A percentile compares a stretch with the other conserved stretches of the same genome.
Conservation (phyloP, 805 yeast genomes). For the Sugiyamaella chiloensis region DNA sequence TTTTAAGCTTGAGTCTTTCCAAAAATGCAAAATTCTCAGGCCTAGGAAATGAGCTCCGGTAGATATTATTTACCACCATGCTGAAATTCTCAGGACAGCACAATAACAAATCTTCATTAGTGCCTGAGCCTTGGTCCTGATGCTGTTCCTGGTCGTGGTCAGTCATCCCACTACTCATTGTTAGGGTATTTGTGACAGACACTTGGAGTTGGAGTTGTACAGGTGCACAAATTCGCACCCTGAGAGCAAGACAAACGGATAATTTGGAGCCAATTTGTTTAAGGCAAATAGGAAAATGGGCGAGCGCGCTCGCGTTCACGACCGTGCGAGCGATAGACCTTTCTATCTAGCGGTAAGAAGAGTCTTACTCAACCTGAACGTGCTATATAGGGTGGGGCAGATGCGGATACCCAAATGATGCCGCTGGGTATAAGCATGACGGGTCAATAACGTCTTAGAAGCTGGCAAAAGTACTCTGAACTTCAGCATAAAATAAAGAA, state of each 20-base stretch:
- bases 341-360: background rate
- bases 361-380: background rate
- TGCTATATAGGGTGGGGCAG: background rate
- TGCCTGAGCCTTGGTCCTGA: too few relatives aligned
- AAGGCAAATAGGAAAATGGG: too few relatives aligned
- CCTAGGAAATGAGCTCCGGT: slow-evolving; percentile 87
- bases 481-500: too few relatives aligned
- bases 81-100: slow-evolving; percentile 82
- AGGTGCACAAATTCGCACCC: background rate
- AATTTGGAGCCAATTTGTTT: too few relatives aligned
- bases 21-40: slow-evolving; percentile 76
- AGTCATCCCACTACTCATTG: background rate
- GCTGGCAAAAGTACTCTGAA: too few relatives aligned
- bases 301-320: slow-evolving; percentile 3
- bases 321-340: slow-evolving; percentile 2
- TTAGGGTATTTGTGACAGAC: background rate
- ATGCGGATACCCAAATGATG: background rate
- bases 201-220: background rate
- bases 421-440: background rate
- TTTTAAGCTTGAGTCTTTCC: slow-evolving; percentile 57
- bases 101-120: background rate
- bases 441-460: too few relatives aligned
- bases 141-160: background rate
- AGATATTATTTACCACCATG: slow-evolving; percentile 72
- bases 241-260: background rate